Percentiles rank a stretch among this genome's conserved stretches.
phyloP scores from a whole-genome alignment of 2,329 filamentous ascomycete species.

The Xylariales sp. region DNA sequence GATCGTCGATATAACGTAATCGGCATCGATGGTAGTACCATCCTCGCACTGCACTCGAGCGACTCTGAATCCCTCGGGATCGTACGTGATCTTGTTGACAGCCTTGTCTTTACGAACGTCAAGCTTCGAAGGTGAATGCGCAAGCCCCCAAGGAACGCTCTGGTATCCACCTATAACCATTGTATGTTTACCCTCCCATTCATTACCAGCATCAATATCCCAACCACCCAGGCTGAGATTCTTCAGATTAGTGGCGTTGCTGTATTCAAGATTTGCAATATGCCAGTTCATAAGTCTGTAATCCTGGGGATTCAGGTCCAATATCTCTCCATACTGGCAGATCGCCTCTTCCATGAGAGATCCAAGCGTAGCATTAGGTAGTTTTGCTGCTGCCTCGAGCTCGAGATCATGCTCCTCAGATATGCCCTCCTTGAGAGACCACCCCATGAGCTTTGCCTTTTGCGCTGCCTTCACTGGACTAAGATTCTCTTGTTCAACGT shows the following conservation, averaged over 20 bases:
- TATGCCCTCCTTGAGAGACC: slow-evolving; percentile 65
- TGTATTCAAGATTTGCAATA: slow-evolving; percentile 95
- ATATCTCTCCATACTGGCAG: slow-evolving; percentile 75
- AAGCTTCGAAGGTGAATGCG: slow-evolving; percentile 70
- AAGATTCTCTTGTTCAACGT: slow-evolving; percentile 65
- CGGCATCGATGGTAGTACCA: slow-evolving; percentile 73
- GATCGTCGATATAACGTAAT: slow-evolving; percentile 85
- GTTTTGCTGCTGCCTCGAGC: slow-evolving; percentile 60
- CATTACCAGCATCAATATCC: slow-evolving; percentile 97
- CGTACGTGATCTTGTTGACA: slow-evolving; percentile 68
- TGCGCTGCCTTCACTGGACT: slow-evolving; percentile 69
- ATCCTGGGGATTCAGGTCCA: slow-evolving; percentile 81
- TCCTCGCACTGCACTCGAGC: slow-evolving; percentile 71
- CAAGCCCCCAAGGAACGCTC: slow-evolving; percentile 82
- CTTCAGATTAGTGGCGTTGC: slow-evolving; percentile 85
- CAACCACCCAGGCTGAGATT: slow-evolving; percentile 85
- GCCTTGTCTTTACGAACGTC: slow-evolving; percentile 70
- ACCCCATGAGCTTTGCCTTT: slow-evolving; percentile 78
- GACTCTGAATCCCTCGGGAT: slow-evolving; percentile 43
- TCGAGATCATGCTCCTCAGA: slow-evolving; percentile 64
- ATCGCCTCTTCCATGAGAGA: slow-evolving; percentile 92
- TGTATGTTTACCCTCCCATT: slow-evolving; percentile 92
- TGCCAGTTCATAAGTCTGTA: slow-evolving; percentile 96
- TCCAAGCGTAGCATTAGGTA: slow-evolving; percentile 70
- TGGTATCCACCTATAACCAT: slow-evolving; percentile 94